Evolutionary conservation across 139 green algal species (phyloP), one percentile per base, ranked within the genome.

Genomic region (Trebouxia sp.): DNA sequence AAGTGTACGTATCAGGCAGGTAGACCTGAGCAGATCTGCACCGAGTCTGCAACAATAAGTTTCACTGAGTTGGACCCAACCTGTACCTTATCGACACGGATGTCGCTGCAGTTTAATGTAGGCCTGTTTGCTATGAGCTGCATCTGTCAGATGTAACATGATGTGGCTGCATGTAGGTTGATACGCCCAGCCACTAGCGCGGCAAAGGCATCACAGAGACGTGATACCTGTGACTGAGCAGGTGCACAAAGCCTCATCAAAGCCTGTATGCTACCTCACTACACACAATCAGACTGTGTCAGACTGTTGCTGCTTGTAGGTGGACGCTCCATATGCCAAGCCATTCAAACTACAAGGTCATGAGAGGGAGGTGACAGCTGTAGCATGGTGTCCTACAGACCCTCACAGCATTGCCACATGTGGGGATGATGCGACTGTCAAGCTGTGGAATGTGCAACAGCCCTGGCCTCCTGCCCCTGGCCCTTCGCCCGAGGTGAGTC

Each of bases 371-470:
- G 92, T 96, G n/a, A 92, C 87, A 8, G 88, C 80, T 11, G 92
- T 94, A 26, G 88, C 90, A 26, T 96, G 92, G 92, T 95, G 88
- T 76, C 83, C 87, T 14, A 66, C 62, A 8, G 92, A 96, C 80
- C 70, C 83, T 14, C 55, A 78, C 42, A 70, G 78, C 75, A 69
- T 95, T 26, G 88, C 88, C 24, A 92, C 89, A 37, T 89, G 85
- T 24, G 81, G 81, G 12, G 92, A 96, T 79, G 90, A 96, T 75
- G 80, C 80, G 0, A 86, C 80, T 6, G 38, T 93, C 42, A 82
- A 87, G 47, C 78, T 96, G 51, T 96, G 92, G 92, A 76, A 48
- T 39, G 41, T 90, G 26, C 22, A 80, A 32, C 81, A 80, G 62
- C 62, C 62, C 32, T 72, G 62, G 62, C 62, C 62, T 45, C 62